These are phyloP conservation scores for Dendrostoma leiphaemia DNA, from an alignment of 2,329 filamentous ascomycete species.

Conservation along the genomic window DNA sequence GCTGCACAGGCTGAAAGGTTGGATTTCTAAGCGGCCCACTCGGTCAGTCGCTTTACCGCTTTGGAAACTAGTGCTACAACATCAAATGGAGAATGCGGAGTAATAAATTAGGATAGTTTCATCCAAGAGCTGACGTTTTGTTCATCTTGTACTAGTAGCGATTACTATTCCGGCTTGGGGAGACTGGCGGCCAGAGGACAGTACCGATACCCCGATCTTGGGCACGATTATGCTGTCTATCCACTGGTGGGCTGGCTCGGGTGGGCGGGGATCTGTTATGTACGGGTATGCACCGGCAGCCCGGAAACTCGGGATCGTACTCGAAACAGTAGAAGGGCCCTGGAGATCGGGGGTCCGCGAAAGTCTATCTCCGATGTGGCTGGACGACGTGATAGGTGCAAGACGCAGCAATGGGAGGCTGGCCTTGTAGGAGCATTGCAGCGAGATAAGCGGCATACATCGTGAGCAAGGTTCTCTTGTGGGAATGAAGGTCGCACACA, in stretches of 20 bases:
- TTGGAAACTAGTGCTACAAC: background rate
- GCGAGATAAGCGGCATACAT: background rate
- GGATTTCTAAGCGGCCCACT: background rate
- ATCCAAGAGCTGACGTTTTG: background rate
- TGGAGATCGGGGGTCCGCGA: background rate
- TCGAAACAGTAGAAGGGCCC: conserved; percentile 2
- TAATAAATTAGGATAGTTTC: background rate
- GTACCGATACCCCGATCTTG: conserved; percentile 2
- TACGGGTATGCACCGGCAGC: background rate
- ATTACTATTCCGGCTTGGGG: background rate
- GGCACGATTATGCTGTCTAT: background rate
- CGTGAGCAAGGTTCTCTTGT: too few species aligned
- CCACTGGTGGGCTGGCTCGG: background rate
- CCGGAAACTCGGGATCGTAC: background rate
- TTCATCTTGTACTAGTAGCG: background rate
- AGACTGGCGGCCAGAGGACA: background rate
- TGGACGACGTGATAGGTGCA: background rate
- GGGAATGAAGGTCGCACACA: too few species aligned
- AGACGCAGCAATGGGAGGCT: background rate
- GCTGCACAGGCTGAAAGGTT: background rate
- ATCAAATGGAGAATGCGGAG: background rate
- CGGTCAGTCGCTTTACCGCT: background rate
- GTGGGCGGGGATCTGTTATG: background rate
- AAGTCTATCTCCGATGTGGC: background rate
- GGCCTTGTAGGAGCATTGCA: background rate